Conservation (phyloP, 768 basidiomycete species). For the Pholiota conissans region DNA sequence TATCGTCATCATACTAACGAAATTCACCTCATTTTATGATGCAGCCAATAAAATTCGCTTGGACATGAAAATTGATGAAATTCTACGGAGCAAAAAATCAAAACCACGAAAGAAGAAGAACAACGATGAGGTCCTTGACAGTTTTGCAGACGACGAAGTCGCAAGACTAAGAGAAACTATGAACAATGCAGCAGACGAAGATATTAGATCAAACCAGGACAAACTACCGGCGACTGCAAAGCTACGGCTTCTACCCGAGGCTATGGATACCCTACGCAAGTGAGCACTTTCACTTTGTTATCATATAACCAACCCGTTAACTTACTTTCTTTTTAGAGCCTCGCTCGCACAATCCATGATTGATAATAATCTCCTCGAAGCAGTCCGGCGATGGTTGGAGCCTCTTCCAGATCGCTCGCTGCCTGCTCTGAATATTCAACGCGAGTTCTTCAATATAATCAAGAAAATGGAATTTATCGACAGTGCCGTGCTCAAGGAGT, state of each 20-base stretch:
- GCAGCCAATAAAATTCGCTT: conserved; percentile 76
- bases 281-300: conserved; percentile 28
- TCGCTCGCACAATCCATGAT: conserved; percentile 90
- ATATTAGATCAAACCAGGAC: conserved; percentile 75
- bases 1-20: neutral
- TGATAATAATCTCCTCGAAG: conserved; percentile 92
- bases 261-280: conserved; percentile 94
- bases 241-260: conserved; percentile 81
- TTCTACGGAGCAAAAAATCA: conserved; percentile 77
- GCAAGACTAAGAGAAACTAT: conserved; percentile 86
- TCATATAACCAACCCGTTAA: conserved; percentile 7
- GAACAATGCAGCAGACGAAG: conserved; percentile 83
- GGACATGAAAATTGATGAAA: conserved; percentile 84
- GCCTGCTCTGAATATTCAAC: conserved; percentile 94
- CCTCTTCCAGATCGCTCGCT: conserved; percentile 91
- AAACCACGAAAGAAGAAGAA: conserved; percentile 71
- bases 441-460: conserved; percentile 82
- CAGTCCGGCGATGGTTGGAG: conserved; percentile 89
- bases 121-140: conserved; percentile 83
- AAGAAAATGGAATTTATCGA: conserved; percentile 93
- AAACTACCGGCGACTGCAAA: conserved; percentile 85
- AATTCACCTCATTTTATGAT: neutral
- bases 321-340: conserved; percentile 46
- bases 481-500: conserved; percentile 85
- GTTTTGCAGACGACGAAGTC: conserved; percentile 88